Evolutionary conservation across 352 stramenopile genomes (phyloP).

Genomic region (Blastocystis sp.): DNA sequence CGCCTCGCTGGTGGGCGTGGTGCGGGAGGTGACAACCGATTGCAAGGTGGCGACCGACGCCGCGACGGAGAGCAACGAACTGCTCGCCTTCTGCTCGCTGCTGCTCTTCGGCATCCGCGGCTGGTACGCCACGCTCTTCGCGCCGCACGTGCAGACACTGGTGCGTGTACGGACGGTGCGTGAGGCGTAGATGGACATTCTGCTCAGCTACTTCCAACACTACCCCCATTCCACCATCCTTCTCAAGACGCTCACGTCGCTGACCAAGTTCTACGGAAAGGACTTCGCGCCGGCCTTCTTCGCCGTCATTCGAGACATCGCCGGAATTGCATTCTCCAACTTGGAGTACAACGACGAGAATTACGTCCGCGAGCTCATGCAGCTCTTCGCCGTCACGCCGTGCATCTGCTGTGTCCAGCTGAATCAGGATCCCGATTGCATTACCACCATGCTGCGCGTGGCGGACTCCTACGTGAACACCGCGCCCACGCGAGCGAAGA

Average conservation of each 20-base stretch:
- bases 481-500: conserved; percentile 1
- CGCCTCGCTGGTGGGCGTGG: neutral
- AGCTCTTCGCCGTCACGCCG: neutral
- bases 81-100: conserved; percentile 2
- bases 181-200: neutral
- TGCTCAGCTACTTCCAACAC: neutral
- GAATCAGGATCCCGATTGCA: neutral
- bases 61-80: neutral
- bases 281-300: neutral
- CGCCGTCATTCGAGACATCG: neutral
- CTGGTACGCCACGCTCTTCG: neutral
- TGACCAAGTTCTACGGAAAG: neutral
- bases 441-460: neutral
- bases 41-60: neutral
- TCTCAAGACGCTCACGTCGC: neutral
- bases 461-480: neutral
- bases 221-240: neutral
- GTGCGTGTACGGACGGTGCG: neutral
- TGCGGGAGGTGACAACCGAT: neutral
- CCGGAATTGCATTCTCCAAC: neutral
- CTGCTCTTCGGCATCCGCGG: neutral
- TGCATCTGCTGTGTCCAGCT: neutral
- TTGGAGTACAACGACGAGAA: neutral
- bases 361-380: conserved; percentile 13
- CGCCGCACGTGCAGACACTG: neutral